A percentile compares a stretch with the other conserved stretches of the same genome.
Evolutionary conservation across 306 rosid species (phyloP).

Genomic region (Pyrus communis): DNA sequence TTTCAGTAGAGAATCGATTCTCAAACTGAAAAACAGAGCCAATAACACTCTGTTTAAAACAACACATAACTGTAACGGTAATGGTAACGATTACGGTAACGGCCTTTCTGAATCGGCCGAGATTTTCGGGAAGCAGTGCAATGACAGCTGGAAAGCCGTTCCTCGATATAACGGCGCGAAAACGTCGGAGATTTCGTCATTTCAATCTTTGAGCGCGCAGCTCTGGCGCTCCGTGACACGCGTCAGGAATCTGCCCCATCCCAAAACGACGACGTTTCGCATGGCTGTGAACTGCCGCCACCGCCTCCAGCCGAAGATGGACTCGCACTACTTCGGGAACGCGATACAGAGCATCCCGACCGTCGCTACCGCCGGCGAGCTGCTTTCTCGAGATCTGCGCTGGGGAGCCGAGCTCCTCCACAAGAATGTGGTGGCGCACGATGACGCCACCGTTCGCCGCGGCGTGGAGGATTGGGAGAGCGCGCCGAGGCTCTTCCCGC

Average conservation of each 20-base stretch:
- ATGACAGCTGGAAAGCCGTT: constrained; percentile 43
- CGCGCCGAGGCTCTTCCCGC: constrained; percentile 65
- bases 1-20: constrained; percentile 40
- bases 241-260: constrained; percentile 37
- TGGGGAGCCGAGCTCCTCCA: constrained; percentile 58
- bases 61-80: background rate
- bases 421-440: constrained; percentile 59
- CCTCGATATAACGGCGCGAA: constrained; percentile 3
- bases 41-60: constrained; percentile 1
- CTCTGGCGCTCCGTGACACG: constrained; percentile 86
- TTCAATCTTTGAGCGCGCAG: constrained; percentile 78
- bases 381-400: constrained; percentile 43
- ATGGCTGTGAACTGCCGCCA: constrained; percentile 96
- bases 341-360: constrained; percentile 95
- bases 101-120: constrained; percentile 30
- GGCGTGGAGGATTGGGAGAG: constrained; percentile 72
- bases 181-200: constrained; percentile 57
- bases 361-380: constrained; percentile 37
- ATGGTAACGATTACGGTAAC: constrained; percentile 20
- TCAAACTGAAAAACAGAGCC: constrained; percentile 35
- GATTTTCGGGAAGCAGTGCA: constrained; percentile 28
- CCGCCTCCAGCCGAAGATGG: constrained; percentile 58
- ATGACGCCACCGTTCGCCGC: constrained; percentile 47
- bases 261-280: constrained; percentile 67
- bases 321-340: constrained; percentile 70